These are phyloP conservation scores for Cercospora sp. DNA, from an alignment of 2,329 filamentous ascomycete species.

Conservation along the genomic window DNA sequence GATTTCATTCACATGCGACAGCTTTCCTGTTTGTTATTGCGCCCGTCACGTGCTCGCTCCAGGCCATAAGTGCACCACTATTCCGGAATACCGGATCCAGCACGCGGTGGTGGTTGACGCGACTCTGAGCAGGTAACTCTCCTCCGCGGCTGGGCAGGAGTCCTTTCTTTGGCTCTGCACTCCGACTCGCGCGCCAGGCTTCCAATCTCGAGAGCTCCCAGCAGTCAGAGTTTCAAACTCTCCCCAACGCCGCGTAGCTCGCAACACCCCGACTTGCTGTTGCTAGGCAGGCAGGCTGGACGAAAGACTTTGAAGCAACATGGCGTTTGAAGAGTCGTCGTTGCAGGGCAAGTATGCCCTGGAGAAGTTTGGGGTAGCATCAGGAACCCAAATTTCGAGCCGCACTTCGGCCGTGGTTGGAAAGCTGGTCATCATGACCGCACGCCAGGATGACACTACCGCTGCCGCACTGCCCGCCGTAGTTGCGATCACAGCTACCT, in stretches of 20 bases:
- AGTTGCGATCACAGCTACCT: constrained; percentile 43
- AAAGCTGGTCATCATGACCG: constrained; percentile 19
- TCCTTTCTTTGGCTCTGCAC: neutral
- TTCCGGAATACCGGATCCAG: neutral
- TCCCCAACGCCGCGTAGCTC: neutral
- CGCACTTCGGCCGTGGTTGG: constrained; percentile 33
- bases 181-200: neutral
- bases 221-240: neutral
- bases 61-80: neutral
- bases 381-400: constrained; percentile 36
- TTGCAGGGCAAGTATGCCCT: constrained; percentile 29
- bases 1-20: constrained; percentile 3
- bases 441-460: constrained; percentile 5
- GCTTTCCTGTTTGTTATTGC: constrained; percentile 4
- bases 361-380: constrained; percentile 30
- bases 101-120: neutral
- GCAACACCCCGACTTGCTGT: neutral
- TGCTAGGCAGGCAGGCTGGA: neutral
- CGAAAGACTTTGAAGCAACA: constrained; percentile 7
- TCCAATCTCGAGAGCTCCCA: neutral
- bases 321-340: constrained; percentile 25
- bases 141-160: neutral
- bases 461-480: constrained; percentile 35
- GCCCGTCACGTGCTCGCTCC: neutral
- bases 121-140: neutral